Evolutionary conservation across 164 flowering plant genomes (phyloP).

Genomic region (Warburgia ugandensis): DNA sequence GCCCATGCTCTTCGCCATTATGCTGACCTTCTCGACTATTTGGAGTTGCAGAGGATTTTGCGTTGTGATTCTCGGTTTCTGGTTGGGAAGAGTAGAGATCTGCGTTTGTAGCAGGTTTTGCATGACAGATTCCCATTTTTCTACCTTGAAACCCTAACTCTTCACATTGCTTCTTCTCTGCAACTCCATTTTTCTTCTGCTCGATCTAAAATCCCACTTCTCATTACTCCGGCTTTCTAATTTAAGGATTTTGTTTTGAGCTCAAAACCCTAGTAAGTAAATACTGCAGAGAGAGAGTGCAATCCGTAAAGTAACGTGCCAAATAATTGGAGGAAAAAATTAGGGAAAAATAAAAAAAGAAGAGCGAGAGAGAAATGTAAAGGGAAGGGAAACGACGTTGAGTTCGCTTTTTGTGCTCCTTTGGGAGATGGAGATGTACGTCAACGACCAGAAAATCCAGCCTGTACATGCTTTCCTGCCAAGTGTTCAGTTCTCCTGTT

Average conservation of each 20-base stretch:
- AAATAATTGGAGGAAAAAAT: too few relatives aligned
- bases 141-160: not conserved
- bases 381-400: too few relatives aligned
- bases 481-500: too few relatives aligned
- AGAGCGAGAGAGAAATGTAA: too few relatives aligned
- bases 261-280: conserved; percentile 9
- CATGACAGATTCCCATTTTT: conserved; percentile 12
- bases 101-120: not conserved
- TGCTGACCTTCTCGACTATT: not conserved
- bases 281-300: too few relatives aligned
- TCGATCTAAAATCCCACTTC: not conserved
- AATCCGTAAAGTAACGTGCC: too few relatives aligned
- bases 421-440: too few relatives aligned
- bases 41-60: not conserved
- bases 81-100: not conserved
- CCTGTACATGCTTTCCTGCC: conserved; percentile 1
- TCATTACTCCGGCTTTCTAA: too few relatives aligned
- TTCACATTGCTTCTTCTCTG: conserved; percentile 1
- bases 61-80: not conserved
- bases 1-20: not conserved
- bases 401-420: not conserved
- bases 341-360: not conserved
- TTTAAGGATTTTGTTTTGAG: too few relatives aligned
- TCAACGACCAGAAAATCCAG: too few relatives aligned
- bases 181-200: not conserved